Evolutionary conservation across 2,329 filamentous ascomycete species (phyloP), one percentile per base, ranked within the genome.

Genomic region (Colletotrichum lentis): DNA sequence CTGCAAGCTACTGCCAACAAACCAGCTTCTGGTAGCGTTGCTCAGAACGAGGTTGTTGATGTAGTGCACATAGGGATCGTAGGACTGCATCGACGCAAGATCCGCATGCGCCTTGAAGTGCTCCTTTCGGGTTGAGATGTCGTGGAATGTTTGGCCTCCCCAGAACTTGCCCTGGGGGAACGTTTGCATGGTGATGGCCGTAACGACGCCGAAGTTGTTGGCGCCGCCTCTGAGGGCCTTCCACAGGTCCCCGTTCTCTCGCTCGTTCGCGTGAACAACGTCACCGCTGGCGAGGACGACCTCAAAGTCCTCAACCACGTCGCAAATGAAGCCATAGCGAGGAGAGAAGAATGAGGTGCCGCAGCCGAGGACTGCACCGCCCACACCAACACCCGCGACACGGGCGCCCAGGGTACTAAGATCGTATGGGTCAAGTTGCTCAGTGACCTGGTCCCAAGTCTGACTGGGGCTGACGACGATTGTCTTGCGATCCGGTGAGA

Each of bases 181-280:
- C 0, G 62, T 54, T 0, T 54, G 24, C 65, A 58, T 64, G 3
- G 54, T 59, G 14, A 68, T 59, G 1, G 60, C 22, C 0, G 79
- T 75, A 1, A 77, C 74, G 60, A 79, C 73, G 54, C 80, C 81
- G 59, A 82, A 82, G 70, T 84, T 85, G 71, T 77, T 80, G 5
- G 76, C 75, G 12, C 83, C 83, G 14, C 82, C 83, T 55, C 80
- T 79, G 5, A 84, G 75, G 1, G 82, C 82, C 54, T 75, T 77
- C 72, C 75, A 84, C 1, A 85, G 75, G 63, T 84, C 81, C 70
- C 55, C 0, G 67, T n/a, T n/a, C n/a, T n/a, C n/a, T n/a, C n/a
- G n/a, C n/a, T n/a, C 70, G 41, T 77, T 80, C 5, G 78, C 81
- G n/a, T 78, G 77, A 12, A 82, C 73, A n/a, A 84, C 76, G 0